Percentiles rank a stretch among this genome's conserved stretches.
Conservation (phyloP, 352 stramenopile species). For the Pythium aristosporum region DNA sequence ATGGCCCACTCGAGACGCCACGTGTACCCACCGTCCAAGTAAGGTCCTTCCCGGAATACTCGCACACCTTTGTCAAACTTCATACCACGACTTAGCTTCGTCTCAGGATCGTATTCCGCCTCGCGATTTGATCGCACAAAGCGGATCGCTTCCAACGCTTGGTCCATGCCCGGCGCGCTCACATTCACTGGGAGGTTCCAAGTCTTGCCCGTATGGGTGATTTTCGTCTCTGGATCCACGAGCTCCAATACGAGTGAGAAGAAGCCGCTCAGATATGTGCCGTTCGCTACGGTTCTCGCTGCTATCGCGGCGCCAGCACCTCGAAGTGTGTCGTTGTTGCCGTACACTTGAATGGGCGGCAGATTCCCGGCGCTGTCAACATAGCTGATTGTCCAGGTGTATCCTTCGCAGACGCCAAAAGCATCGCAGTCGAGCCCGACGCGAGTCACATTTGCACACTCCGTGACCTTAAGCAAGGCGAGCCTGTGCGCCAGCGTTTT, state of each 20-base stretch:
- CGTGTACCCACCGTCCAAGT: conserved; percentile 65
- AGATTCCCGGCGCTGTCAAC: conserved; percentile 59
- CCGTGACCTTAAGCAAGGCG: conserved; percentile 40
- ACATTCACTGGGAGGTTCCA: conserved; percentile 75
- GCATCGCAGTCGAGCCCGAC: conserved; percentile 48
- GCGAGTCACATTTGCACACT: conserved; percentile 36
- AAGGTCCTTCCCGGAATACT: conserved; percentile 63
- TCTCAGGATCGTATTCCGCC: conserved; percentile 57
- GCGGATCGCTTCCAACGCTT: conserved; percentile 61
- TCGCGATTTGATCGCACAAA: conserved; percentile 74
- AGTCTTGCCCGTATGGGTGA: conserved; percentile 42
- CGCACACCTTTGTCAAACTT: conserved; percentile 76
- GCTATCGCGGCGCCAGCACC: conserved; percentile 31
- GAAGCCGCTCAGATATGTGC: conserved; percentile 64
- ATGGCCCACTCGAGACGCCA: conserved; percentile 76
- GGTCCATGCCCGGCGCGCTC: conserved; percentile 62
- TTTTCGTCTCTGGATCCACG: conserved; percentile 40
- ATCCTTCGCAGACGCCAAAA: conserved; percentile 63
- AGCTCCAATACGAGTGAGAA: conserved; percentile 63
- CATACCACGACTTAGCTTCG: conserved; percentile 43
- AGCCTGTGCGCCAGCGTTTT: conserved; percentile 35
- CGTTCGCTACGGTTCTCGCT: conserved; percentile 54
- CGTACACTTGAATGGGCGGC: conserved; percentile 50
- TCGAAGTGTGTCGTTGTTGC: conserved; percentile 30
- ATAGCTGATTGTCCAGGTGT: conserved; percentile 71